These are phyloP conservation scores for Begonia fuchsioides DNA, from an alignment of 306 rosid species.

Conservation along the genomic window DNA sequence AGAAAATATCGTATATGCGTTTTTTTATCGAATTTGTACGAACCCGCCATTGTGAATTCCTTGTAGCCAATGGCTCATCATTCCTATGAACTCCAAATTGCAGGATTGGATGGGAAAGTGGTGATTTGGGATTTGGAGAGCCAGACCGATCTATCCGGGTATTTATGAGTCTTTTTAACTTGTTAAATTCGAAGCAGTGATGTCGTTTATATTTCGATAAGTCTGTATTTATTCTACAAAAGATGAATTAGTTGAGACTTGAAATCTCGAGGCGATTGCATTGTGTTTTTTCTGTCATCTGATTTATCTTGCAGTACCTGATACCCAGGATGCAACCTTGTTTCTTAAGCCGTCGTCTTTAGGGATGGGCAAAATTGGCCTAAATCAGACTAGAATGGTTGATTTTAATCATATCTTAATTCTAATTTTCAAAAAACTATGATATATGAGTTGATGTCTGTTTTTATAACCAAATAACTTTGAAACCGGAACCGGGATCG, in stretches of 20 bases:
- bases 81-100: conserved; percentile 3
- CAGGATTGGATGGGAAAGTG: conserved; percentile 90
- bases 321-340: too few species aligned
- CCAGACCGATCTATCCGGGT: conserved; percentile 47
- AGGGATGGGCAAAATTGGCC: too few species aligned
- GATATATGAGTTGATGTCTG: too few species aligned
- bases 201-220: not conserved
- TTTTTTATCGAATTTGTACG: not conserved
- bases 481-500: too few species aligned
- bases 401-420: too few species aligned
- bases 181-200: not conserved
- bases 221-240: not conserved
- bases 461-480: too few species aligned
- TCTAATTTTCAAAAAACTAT: too few species aligned
- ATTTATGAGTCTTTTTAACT: conserved; percentile 12
- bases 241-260: not conserved
- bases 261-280: not conserved
- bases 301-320: too few species aligned
- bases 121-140: conserved; percentile 82
- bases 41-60: conserved; percentile 1
- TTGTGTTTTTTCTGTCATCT: too few species aligned
- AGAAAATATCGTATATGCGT: conserved; percentile 10
- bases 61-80: conserved; percentile 2
- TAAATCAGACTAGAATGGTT: too few species aligned
- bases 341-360: too few species aligned